Evolutionary conservation across 2,329 filamentous ascomycete genomes (phyloP).

Genomic region (Cryphonectria japonica): DNA sequence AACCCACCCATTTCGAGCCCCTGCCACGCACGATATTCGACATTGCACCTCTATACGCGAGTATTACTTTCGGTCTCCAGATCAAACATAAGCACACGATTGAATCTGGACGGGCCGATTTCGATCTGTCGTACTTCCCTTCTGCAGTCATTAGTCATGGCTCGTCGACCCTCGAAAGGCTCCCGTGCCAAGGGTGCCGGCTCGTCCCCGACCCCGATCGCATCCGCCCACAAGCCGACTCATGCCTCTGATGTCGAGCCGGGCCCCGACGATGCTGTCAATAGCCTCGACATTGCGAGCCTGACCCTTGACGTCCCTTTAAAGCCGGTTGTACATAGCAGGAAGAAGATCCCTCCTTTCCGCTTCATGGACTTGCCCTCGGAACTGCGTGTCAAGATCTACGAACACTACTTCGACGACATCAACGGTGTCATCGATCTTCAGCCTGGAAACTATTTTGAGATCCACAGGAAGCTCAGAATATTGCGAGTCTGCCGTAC

Average conservation of each 20-base stretch:
- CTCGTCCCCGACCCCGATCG: slow-evolving; percentile 41
- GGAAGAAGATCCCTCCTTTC: slow-evolving; percentile 52
- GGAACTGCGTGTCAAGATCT: slow-evolving; percentile 72
- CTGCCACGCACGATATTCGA: background rate
- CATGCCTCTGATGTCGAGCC: slow-evolving; percentile 44
- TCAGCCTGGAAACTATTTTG: slow-evolving; percentile 66
- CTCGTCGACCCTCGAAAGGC: slow-evolving; percentile 37
- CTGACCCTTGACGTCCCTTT: slow-evolving; percentile 47
- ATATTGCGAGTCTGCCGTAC: slow-evolving; percentile 65
- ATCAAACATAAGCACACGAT: background rate
- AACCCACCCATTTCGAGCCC: background rate
- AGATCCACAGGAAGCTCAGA: slow-evolving; percentile 61
- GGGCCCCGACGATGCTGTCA: slow-evolving; percentile 45
- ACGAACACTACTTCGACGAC: slow-evolving; percentile 63
- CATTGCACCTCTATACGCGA: background rate
- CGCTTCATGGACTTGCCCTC: slow-evolving; percentile 69
- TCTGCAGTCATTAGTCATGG: slow-evolving; percentile 29
- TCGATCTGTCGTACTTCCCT: background rate
- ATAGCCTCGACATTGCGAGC: slow-evolving; percentile 46
- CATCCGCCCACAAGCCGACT: slow-evolving; percentile 44
- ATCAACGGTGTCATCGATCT: slow-evolving; percentile 64
- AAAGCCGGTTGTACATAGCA: slow-evolving; percentile 32
- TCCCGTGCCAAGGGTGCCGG: slow-evolving; percentile 38
- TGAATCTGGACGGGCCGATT: background rate
- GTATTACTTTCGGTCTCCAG: background rate